Evolutionary conservation across 2,329 filamentous ascomycete genomes (phyloP).

Genomic region (Tolypocladium amazonense): DNA sequence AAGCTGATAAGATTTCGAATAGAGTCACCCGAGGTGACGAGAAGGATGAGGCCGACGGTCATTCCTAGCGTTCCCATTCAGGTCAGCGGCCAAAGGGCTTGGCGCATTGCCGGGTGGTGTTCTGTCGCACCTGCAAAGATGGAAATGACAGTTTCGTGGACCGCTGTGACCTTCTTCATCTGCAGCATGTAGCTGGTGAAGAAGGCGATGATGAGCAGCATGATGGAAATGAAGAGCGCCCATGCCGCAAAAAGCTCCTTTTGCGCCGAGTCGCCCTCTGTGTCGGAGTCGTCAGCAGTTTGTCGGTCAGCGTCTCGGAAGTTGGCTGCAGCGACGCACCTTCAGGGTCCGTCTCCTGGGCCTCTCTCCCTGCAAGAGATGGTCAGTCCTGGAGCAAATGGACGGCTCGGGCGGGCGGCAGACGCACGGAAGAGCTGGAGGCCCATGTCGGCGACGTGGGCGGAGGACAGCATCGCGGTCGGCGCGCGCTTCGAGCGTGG

Average conservation of each 20-base stretch:
- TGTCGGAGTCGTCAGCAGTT: slow-evolving; percentile 9
- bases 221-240: slow-evolving; percentile 94
- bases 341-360: slow-evolving; percentile 22
- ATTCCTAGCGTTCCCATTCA: slow-evolving; percentile 51
- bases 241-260: slow-evolving; percentile 94
- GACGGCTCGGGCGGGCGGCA: not conserved
- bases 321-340: slow-evolving; percentile 13
- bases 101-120: not conserved
- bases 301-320: not conserved
- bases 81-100: not conserved
- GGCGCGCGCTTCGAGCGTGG: not conserved
- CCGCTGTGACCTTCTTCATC: slow-evolving; percentile 91
- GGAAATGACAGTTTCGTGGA: slow-evolving; percentile 96
- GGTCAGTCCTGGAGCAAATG: not conserved
- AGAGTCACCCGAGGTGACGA: slow-evolving; percentile 69
- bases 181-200: slow-evolving; percentile 97
- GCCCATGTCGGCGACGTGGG: slow-evolving; percentile 17
- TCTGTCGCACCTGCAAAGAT: slow-evolving; percentile 59
- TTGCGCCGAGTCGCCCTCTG: slow-evolving; percentile 69
- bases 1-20: slow-evolving; percentile 91
- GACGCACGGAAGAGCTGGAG: slow-evolving; percentile 20
- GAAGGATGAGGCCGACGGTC: slow-evolving; percentile 83
- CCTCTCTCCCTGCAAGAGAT: slow-evolving; percentile 3
- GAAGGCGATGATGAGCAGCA: slow-evolving; percentile 85
- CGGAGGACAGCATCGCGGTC: slow-evolving; percentile 12